Conservation (phyloP, 177 flowering plant species). For the Vitis hybrid region DNA sequence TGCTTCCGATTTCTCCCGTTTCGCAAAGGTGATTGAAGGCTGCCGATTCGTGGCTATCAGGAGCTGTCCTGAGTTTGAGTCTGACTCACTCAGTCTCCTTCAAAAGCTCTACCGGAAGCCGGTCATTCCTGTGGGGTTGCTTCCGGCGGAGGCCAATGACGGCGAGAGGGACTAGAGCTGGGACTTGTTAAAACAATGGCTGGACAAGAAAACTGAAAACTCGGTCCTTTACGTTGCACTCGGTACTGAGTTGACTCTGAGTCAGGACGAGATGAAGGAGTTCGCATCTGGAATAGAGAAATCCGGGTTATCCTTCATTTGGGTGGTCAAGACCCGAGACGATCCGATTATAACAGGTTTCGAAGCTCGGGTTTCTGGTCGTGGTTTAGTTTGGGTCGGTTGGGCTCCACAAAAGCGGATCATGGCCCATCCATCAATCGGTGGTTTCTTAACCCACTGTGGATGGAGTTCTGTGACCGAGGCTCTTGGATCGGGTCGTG, state of each 20-base stretch:
- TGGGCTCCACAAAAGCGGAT: conserved; percentile 38
- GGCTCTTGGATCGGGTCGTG: conserved; percentile 17
- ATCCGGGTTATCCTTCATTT: conserved; percentile 36
- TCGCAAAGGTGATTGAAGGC: background rate
- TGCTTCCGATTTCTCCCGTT: conserved; percentile 5
- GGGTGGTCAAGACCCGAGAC: conserved; percentile 22
- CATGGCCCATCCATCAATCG: conserved; percentile 26
- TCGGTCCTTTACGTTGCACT: conserved; percentile 30
- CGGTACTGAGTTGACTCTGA: conserved; percentile 29
- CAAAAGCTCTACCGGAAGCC: conserved; percentile 5
- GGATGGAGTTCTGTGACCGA: conserved; percentile 31
- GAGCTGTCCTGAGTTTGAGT: conserved; percentile 14
- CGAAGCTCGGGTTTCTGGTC: conserved; percentile 17
- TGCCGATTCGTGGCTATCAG: background rate
- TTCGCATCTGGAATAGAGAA: conserved; percentile 43
- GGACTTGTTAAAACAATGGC: conserved; percentile 9
- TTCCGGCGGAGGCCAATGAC: background rate
- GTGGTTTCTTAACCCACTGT: conserved; percentile 28
- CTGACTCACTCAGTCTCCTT: conserved; percentile 12
- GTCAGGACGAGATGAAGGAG: conserved; percentile 26
- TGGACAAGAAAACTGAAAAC: conserved; percentile 16
- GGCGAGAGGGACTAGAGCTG: background rate
- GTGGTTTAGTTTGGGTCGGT: conserved; percentile 25
- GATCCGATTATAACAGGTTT: conserved; percentile 15
- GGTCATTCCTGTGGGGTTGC: conserved; percentile 14